Evolutionary conservation across 768 basidiomycete species (phyloP).

Genomic region (Mycena belliarum): DNA sequence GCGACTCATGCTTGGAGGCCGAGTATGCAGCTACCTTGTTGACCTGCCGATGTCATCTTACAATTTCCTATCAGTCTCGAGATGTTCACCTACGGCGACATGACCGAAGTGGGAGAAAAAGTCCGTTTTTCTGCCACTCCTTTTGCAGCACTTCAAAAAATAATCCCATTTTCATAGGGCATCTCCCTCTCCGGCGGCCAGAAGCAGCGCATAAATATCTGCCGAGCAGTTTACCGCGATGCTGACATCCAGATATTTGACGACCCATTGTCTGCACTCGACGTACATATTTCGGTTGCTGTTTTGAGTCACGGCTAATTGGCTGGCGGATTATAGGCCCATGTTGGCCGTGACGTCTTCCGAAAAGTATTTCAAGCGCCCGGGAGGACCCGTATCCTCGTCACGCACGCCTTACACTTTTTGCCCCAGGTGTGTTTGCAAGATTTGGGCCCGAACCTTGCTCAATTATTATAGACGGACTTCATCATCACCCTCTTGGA

Average conservation of each 20-base stretch:
- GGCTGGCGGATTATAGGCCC: constrained; percentile 92
- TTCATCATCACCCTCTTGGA: constrained; percentile 80
- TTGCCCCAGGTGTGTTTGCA: constrained; percentile 83
- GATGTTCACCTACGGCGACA: constrained; percentile 73
- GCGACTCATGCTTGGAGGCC: constrained; percentile 74
- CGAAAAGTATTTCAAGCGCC: constrained; percentile 75
- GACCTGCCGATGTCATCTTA: too few species aligned
- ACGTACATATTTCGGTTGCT: neutral
- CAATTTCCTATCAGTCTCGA: too few species aligned
- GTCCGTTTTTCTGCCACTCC: too few species aligned
- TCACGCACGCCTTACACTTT: constrained; percentile 90
- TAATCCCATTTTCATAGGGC: constrained; percentile 44
- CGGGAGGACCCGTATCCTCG: constrained; percentile 82
- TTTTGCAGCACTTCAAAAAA: too few species aligned
- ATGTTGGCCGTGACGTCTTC: constrained; percentile 87
- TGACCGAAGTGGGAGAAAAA: constrained; percentile 76
- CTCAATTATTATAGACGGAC: too few species aligned
- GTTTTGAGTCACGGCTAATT: too few species aligned
- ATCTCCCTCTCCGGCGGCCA: constrained; percentile 86
- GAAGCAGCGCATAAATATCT: constrained; percentile 81
- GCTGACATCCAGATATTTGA: constrained; percentile 89
- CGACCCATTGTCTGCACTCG: constrained; percentile 24
- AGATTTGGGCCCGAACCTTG: too few species aligned
- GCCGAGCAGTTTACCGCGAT: constrained; percentile 83
- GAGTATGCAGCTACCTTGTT: too few species aligned